These are phyloP conservation scores for Letharia columbiana DNA, from an alignment of 495 filamentous ascomycete species.

Conservation along the genomic window DNA sequence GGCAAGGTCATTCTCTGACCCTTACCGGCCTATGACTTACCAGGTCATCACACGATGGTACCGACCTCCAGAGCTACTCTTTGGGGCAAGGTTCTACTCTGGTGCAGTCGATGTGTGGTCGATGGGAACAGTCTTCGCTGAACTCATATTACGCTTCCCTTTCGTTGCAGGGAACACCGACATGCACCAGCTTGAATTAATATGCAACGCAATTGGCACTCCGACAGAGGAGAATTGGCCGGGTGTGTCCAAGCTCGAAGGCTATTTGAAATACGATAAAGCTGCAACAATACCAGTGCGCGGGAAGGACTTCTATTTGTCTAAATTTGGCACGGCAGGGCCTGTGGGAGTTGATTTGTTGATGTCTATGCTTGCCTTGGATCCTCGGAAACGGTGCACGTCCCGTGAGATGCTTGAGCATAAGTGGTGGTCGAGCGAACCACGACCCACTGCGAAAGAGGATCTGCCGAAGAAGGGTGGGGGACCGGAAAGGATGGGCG, in stretches of 20 bases:
- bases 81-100: slow-evolving; percentile 79
- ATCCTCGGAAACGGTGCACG: slow-evolving; percentile 74
- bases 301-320: slow-evolving; percentile 58
- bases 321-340: slow-evolving; percentile 67
- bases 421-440: slow-evolving; percentile 77
- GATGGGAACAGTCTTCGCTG: slow-evolving; percentile 87
- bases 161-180: slow-evolving; percentile 76
- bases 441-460: slow-evolving; percentile 74
- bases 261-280: slow-evolving; percentile 55
- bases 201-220: slow-evolving; percentile 78
- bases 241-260: slow-evolving; percentile 72
- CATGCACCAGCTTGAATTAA: slow-evolving; percentile 66
- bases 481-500: slow-evolving; percentile 63
- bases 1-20: slow-evolving; percentile 80
- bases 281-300: slow-evolving; percentile 49
- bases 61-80: slow-evolving; percentile 85
- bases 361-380: slow-evolving; percentile 73
- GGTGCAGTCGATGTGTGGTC: slow-evolving; percentile 93
- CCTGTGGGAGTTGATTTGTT: slow-evolving; percentile 76
- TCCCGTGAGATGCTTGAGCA: slow-evolving; percentile 70
- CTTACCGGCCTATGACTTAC: slow-evolving; percentile 77
- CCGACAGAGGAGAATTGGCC: slow-evolving; percentile 95
- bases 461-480: slow-evolving; percentile 68
- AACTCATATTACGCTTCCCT: slow-evolving; percentile 73
- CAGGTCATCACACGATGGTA: slow-evolving; percentile 98